These are phyloP conservation scores for Otatea glauca DNA, from an alignment of 176 grass and related monocot species.

Conservation along the genomic window DNA sequence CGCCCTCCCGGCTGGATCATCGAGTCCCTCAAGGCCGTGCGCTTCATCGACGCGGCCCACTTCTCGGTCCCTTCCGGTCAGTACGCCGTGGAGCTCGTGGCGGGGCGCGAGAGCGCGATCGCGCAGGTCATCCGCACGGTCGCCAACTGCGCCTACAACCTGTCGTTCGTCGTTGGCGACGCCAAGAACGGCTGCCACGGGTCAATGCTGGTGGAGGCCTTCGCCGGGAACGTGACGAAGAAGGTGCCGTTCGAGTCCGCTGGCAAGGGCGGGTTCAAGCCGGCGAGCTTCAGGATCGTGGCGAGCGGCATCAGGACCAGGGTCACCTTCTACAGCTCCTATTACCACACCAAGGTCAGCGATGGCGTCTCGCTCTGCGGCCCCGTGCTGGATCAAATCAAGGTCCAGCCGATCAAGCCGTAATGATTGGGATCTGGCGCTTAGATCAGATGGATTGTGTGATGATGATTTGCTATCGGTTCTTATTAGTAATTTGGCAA, in stretches of 20 bases:
- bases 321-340: slow-evolving; percentile 97
- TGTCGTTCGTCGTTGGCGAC: slow-evolving; percentile 81
- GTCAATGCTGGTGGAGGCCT: slow-evolving; percentile 87
- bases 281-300: slow-evolving; percentile 62
- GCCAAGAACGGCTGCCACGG: slow-evolving; percentile 90
- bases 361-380: slow-evolving; percentile 81
- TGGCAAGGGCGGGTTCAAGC: slow-evolving; percentile 57
- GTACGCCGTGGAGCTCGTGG: slow-evolving; percentile 90
- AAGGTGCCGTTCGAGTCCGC: slow-evolving; percentile 78
- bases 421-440: neutral
- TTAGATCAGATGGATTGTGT: neutral
- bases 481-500: slow-evolving; percentile 22
- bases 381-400: slow-evolving; percentile 83
- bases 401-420: slow-evolving; percentile 65
- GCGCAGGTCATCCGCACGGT: slow-evolving; percentile 94
- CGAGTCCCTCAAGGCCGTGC: slow-evolving; percentile 96
- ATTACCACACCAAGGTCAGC: slow-evolving; percentile 82
- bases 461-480: neutral
- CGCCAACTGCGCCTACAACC: slow-evolving; percentile 67
- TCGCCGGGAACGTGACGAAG: slow-evolving; percentile 78
- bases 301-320: slow-evolving; percentile 54
- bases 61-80: slow-evolving; percentile 76
- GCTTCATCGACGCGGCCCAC: slow-evolving; percentile 81
- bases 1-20: slow-evolving; percentile 93
- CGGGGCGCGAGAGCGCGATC: slow-evolving; percentile 91